phyloP scores from a whole-genome alignment of 2,329 filamentous ascomycete genomes.

The Cladorrhinum sp. region DNA sequence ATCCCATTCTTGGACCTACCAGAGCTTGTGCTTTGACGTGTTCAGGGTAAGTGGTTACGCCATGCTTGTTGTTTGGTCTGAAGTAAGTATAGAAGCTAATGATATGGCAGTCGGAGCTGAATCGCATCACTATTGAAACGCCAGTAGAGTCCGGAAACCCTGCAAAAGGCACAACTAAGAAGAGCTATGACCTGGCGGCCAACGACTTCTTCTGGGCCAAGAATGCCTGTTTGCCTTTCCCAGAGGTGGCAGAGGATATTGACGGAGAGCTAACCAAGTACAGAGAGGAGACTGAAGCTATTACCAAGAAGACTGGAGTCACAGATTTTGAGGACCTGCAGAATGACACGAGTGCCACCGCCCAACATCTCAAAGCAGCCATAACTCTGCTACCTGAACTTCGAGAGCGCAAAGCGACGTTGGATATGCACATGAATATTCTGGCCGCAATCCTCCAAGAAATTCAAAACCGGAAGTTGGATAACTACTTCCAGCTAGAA shows the following conservation, averaged over 20 bases:
- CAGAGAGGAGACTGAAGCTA: constrained; percentile 89
- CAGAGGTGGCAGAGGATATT: constrained; percentile 89
- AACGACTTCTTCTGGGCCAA: constrained; percentile 97
- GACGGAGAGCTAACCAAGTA: constrained; percentile 87
- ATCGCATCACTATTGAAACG: constrained; percentile 89
- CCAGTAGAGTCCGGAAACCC: constrained; percentile 75
- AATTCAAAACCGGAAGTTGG: constrained; percentile 91
- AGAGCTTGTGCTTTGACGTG: constrained; percentile 72
- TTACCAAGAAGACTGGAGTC: constrained; percentile 93
- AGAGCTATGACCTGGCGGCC: constrained; percentile 82
- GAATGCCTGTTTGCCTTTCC: constrained; percentile 87
- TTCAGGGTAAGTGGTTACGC: constrained; percentile 34
- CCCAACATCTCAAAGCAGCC: constrained; percentile 91
- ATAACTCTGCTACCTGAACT: constrained; percentile 91
- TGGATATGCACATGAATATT: constrained; percentile 99
- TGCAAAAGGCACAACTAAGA: constrained; percentile 73
- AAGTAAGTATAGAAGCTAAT: constrained; percentile 40
- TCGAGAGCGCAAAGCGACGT: constrained; percentile 82
- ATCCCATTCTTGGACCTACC: constrained; percentile 84
- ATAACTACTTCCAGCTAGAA: constrained; percentile 94
- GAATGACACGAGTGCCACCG: constrained; percentile 82
- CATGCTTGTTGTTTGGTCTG: constrained; percentile 23
- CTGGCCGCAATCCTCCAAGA: constrained; percentile 71
- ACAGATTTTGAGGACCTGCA: constrained; percentile 90
- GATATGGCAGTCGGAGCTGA: constrained; percentile 68